These are phyloP conservation scores for Epichloe coenophiala DNA, from an alignment of 2,329 filamentous ascomycete species.

Conservation along the genomic window DNA sequence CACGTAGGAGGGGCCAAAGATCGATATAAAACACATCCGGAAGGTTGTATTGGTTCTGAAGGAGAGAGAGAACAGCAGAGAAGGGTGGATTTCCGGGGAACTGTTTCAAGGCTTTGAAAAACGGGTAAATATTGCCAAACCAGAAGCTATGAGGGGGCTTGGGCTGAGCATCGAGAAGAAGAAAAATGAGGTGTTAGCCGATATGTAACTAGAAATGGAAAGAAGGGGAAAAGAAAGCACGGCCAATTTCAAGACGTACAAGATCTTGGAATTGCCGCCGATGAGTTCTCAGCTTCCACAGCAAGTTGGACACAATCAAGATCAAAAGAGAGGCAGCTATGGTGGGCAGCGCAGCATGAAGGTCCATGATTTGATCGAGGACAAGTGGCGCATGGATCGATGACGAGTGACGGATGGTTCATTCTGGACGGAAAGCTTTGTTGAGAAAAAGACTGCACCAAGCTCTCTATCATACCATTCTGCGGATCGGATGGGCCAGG, in stretches of 20 bases:
- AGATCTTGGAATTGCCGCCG: background rate
- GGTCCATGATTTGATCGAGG: background rate
- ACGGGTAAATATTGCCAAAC: background rate
- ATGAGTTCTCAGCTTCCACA: background rate
- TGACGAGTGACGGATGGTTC: background rate
- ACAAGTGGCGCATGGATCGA: background rate
- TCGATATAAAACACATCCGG: conserved; percentile 2
- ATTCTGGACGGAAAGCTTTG: background rate
- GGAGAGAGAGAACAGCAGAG: background rate
- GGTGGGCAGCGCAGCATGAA: background rate
- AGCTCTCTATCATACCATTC: too few relatives aligned
- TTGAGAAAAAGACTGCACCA: background rate
- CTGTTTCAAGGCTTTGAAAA: background rate
- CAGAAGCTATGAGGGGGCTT: conserved; percentile 1
- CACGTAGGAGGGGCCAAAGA: background rate
- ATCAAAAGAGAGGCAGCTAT: background rate
- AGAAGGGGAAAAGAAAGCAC: background rate
- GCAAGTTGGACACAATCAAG: background rate
- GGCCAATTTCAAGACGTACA: background rate
- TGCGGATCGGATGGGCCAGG: background rate
- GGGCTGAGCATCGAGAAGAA: background rate
- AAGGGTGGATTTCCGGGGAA: background rate
- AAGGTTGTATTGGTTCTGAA: background rate
- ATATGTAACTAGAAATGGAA: background rate
- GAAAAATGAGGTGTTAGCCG: background rate